Percentiles rank a stretch among this genome's conserved stretches.
Evolutionary conservation across 2,329 filamentous ascomycete genomes (phyloP).

Genomic region (Botrytis tulipae): DNA sequence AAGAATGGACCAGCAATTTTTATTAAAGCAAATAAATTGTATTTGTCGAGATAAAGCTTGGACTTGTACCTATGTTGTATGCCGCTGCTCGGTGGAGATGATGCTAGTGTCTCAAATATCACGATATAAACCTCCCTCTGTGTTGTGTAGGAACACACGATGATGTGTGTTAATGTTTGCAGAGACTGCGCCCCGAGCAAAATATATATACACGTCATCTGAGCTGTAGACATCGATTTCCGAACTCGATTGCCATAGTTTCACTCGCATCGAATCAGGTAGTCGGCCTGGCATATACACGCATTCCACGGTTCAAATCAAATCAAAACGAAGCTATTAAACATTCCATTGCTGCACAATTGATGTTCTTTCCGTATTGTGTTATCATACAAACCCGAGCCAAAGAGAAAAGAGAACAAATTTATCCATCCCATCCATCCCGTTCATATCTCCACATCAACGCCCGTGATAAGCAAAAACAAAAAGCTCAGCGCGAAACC

Average conservation of each 20-base stretch:
- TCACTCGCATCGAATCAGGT: background rate
- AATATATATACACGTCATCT: background rate
- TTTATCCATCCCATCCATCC: conserved; percentile 1
- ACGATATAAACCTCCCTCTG: background rate
- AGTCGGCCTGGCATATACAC: background rate
- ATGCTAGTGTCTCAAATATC: background rate
- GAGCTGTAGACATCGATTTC: too few relatives aligned
- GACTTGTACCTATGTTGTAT: background rate
- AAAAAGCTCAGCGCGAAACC: background rate
- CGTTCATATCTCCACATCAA: background rate
- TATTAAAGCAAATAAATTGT: background rate
- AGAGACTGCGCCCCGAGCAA: background rate
- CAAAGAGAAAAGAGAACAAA: conserved; percentile 1
- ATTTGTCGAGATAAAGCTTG: background rate
- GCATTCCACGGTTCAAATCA: background rate
- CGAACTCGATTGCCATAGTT: background rate
- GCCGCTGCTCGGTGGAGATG: background rate
- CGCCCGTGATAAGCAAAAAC: conserved; percentile 1
- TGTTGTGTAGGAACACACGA: background rate
- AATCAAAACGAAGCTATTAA: background rate
- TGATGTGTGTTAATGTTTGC: background rate
- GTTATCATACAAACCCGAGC: conserved; percentile 2
- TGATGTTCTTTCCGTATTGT: background rate
- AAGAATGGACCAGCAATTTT: background rate
- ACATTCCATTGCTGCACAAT: background rate